Evolutionary conservation across 2,329 filamentous ascomycete species (phyloP), one percentile per base, ranked within the genome.

Genomic region (Colletotrichum musicola): DNA sequence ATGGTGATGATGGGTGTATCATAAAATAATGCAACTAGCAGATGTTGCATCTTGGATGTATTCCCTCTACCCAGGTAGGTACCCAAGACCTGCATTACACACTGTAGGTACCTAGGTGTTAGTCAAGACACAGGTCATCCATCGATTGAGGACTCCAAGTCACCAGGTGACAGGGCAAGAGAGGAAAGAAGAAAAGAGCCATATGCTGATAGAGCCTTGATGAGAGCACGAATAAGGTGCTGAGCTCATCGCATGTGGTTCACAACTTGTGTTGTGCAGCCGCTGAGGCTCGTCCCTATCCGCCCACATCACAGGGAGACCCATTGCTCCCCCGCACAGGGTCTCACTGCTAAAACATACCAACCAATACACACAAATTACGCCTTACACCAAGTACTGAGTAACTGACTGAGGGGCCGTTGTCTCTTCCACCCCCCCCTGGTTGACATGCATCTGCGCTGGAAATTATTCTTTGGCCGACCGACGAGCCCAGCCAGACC

Each of bases 161-260:
- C 30, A 35, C 30, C 30, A 35, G 20, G 20, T 22, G 20, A 22
- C 20, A 22, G 30, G 30, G 6, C 30, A 35, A 35, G 30, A 35
- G 10, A 9, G 6, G 6, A 35, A 30, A 35, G 6, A 35, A 61
- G 38, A 40, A 53, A 44, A 18, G 10, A 50, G 27, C 22, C 38
- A 66, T 22, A 22, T 50, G 1, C 22, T 38, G 44, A 30, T 30
- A 6, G 30, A 59, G 38, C 35, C 14, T 40, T 49, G 49, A 18
- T 13, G 59, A 49, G 62, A 50, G 60, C 66, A 68, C 66, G 40
- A 65, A 68, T 65, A 42, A 56, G 62, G 30, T 46, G 62, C 44
- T 27, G 50, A 65, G 66, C 50, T 68, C 49, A 50, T 66, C 35
- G 22, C 66, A 65, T 60, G 62, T 68, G 57, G 44, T 53, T 50